Base-by-base conservation (phyloP, 208 protist species). In the Spongospora subterranea region DNA sequence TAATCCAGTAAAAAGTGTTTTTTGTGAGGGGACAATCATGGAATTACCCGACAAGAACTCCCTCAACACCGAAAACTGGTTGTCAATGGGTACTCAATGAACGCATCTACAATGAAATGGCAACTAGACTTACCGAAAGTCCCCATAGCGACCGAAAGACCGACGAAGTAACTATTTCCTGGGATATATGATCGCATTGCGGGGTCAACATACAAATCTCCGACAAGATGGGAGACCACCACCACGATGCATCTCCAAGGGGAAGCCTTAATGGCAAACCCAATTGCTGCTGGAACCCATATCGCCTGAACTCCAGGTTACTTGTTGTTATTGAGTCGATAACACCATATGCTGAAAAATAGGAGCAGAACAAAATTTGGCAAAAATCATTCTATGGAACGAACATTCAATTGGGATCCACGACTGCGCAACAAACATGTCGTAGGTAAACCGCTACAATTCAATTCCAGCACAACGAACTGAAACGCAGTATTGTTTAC, bases 81-180 rank as follows among this genome's bases (percentile, higher is more conserved):
- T n/a, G 50, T 60, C 13, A 60, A 60, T 29, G 13, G 50, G 24
- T 6, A 29, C 50, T 29, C 13, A 24, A 60, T 60, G 50, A 60
- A 29, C 13, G 24, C 6, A 60, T n/a, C n/a, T n/a, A 60, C 50
- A 24, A 60, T 60, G 50, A 6, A 24, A 60, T 24, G 24, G 50
- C 6, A 60, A 24, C 50, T 24, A 60, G 24, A 60, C n/a, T 60
- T 24, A 60, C 50, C 50, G n/a, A 40, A 82, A 20, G 11, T n/a
- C 17, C 71, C 71, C 71, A 82, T 82, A n/a, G 40, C 71, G 17
- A 82, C 71, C 6, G 35, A 45, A 6, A 82, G 71, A 13, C 71
- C 71, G n/a, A 82, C 71, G 35, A 82, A 82, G 71, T 82, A 82
- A 35, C 71, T 82, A n/a, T 82, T 82, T 35, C 71, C 71, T 6